phyloP scores from a whole-genome alignment of 306 rosid species.

The Begonia loranthoides region DNA sequence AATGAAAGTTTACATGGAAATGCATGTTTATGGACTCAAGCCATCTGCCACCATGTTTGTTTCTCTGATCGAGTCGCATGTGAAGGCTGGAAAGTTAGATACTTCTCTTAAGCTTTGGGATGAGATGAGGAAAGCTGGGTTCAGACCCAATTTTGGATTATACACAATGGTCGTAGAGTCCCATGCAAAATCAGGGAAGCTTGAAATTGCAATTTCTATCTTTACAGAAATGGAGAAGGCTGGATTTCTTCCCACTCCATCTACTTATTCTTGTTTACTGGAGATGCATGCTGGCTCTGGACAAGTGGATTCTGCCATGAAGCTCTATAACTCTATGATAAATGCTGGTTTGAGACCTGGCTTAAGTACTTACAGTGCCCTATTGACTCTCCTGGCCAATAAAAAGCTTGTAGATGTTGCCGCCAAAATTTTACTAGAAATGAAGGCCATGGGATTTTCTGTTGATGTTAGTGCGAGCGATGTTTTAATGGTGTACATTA shows the following conservation, averaged over 20 bases:
- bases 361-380: conserved; percentile 66
- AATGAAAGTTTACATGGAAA: conserved; percentile 81
- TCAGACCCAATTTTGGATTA: conserved; percentile 86
- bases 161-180: conserved; percentile 83
- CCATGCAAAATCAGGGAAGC: conserved; percentile 88
- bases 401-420: conserved; percentile 75
- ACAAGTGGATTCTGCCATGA: conserved; percentile 84
- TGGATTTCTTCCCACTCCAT: conserved; percentile 89
- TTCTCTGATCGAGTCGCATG: conserved; percentile 77
- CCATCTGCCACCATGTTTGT: conserved; percentile 56
- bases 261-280: conserved; percentile 76
- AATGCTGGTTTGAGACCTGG: conserved; percentile 83
- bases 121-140: conserved; percentile 85
- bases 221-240: conserved; percentile 94
- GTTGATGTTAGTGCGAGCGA: conserved; percentile 93
- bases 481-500: conserved; percentile 83
- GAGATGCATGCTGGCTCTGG: conserved; percentile 94
- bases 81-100: conserved; percentile 90
- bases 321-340: conserved; percentile 80
- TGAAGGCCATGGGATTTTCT: conserved; percentile 86
- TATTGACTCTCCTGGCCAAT: conserved; percentile 67
- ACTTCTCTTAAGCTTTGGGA: conserved; percentile 78
- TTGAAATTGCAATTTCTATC: conserved; percentile 73
- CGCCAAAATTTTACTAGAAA: conserved; percentile 77
- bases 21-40: conserved; percentile 63